Evolutionary conservation across 1,284 basidiomycete genomes (phyloP).

Genomic region (Inonotus hispidus): DNA sequence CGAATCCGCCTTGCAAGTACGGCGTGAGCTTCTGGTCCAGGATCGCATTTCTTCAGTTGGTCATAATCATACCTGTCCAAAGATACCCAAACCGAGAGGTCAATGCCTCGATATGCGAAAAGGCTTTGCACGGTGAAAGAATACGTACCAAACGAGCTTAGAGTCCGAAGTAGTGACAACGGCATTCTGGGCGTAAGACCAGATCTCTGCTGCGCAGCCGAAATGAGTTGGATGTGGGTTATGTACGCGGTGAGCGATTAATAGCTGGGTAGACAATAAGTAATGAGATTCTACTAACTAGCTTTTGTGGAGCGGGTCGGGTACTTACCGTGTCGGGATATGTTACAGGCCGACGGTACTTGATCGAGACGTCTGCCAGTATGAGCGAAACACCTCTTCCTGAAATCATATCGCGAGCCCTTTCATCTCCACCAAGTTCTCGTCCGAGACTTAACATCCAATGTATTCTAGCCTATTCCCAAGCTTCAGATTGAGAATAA

Average conservation of each 20-base stretch:
- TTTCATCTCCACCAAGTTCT: slow-evolving; percentile 51
- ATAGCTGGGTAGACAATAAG: slow-evolving; percentile 35
- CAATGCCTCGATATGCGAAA: not conserved
- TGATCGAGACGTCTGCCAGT: slow-evolving; percentile 61
- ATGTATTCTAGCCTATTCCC: slow-evolving; percentile 49
- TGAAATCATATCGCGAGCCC: slow-evolving; percentile 48
- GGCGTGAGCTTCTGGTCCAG: slow-evolving; percentile 36
- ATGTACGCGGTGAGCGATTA: slow-evolving; percentile 48
- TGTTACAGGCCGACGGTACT: slow-evolving; percentile 61
- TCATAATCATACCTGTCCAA: slow-evolving; percentile 54
- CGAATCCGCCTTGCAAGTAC: slow-evolving; percentile 15
- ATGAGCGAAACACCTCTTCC: slow-evolving; percentile 64
- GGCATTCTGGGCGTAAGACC: slow-evolving; percentile 53
- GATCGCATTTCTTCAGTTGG: slow-evolving; percentile 54
- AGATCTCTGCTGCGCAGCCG: slow-evolving; percentile 47
- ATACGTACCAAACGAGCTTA: slow-evolving; percentile 52
- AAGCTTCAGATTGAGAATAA: slow-evolving; percentile 2
- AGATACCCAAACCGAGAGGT: not conserved
- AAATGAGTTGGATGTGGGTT: slow-evolving; percentile 36
- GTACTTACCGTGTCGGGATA: slow-evolving; percentile 62
- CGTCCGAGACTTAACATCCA: slow-evolving; percentile 55
- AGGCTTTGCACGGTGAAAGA: not conserved
- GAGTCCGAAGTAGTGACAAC: slow-evolving; percentile 61
- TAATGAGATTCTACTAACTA: not conserved
- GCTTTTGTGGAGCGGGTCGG: not conserved